Evolutionary conservation across 1,284 basidiomycete species (phyloP), one percentile per base, ranked within the genome.

Genomic region (Anthracocystis panici-leucophaei): DNA sequence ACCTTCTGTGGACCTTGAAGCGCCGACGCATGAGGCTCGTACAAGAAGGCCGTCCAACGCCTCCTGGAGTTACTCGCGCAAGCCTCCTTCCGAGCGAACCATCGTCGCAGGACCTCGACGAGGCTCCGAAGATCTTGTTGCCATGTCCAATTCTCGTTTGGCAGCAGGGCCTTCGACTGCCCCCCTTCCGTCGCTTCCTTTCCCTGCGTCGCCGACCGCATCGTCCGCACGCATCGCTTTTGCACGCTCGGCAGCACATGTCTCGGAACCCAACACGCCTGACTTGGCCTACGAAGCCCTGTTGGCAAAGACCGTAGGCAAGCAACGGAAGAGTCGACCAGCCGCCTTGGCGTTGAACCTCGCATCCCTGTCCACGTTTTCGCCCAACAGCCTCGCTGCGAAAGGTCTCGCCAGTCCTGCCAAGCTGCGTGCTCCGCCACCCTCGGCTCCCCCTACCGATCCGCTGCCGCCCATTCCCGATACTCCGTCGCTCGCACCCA

Each of bases 381-480:
- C 54, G 21, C 48, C 56, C 7, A 61, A 42, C 41, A 52, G 18
- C 5, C 23, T 52, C 27, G 40, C n/a, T 35, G 54, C 54, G 56
- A 73, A 50, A 33, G 63, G 63, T 12, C 59, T 71, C 12, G 55
- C 72, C 8, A 75, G 72, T 49, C 76, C 76, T 21, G 57, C 51
- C 33, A 63, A 55, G 25, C 12, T 51, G 35, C 61, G 71, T 14
- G 68, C 58, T 23, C 76, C 68, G 18, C 76, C 76, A 5, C 76
- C 76, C 2, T 69, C 63, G 9, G 73, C 72, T 11, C 72, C 72
- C 2, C 79, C 79, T 0, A 56, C 60, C 12, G 78, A 78, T 16
- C 79, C 79, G 16, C 49, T 81, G 18, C 79, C 79, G 20, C 79
- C 79, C 0, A 63, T 81, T 12, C 79, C 79, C 2, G 52, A 60